Evolutionary conservation across 225 moss, liverwort and hornwort species (phyloP).

Genomic region (Asterella californica): DNA sequence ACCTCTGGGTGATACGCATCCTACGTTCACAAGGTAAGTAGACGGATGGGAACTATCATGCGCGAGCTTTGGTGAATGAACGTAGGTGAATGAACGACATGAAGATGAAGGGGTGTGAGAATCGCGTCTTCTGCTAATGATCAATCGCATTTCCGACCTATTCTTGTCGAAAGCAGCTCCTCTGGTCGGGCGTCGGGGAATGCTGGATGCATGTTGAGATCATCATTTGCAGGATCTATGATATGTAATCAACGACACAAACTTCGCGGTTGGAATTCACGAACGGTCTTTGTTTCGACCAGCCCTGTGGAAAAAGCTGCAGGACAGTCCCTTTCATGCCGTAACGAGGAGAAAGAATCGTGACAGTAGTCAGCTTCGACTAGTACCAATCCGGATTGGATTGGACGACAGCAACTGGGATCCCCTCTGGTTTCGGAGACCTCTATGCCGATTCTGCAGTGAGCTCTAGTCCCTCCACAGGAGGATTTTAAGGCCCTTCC

Average conservation of each 20-base stretch:
- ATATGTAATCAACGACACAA: too few relatives aligned
- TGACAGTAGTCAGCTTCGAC: background rate
- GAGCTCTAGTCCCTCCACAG: background rate
- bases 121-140: background rate
- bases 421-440: background rate
- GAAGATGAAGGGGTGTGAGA: background rate
- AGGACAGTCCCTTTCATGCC: too few relatives aligned
- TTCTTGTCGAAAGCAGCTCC: background rate
- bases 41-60: background rate
- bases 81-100: background rate
- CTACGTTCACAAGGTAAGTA: background rate
- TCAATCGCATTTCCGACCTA: background rate
- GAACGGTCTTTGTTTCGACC: too few relatives aligned
- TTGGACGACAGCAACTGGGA: background rate
- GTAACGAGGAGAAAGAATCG: background rate
- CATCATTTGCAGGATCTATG: too few relatives aligned
- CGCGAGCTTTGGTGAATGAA: background rate
- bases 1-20: too few relatives aligned
- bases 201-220: too few relatives aligned
- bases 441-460: background rate
- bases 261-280: too few relatives aligned
- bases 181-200: too few relatives aligned
- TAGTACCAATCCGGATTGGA: background rate
- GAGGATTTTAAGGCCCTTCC: too few relatives aligned
- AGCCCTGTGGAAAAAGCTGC: too few relatives aligned